Conservation (phyloP, 108 stramenopile species). For the Fragilaria radians region DNA sequence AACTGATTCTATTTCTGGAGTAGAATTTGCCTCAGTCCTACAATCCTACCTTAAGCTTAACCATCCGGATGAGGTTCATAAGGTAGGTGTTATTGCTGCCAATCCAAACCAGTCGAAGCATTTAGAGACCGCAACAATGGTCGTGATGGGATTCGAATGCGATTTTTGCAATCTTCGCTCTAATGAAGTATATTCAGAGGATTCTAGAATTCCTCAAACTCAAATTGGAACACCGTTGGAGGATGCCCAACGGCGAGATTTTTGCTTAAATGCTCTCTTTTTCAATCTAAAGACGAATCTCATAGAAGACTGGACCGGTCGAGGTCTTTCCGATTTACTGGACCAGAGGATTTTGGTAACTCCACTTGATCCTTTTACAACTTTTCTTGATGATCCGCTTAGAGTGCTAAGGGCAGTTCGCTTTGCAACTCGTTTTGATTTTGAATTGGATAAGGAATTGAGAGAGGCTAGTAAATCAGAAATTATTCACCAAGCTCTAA, state of each 20-base stretch:
- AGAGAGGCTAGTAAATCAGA: constrained; percentile 42
- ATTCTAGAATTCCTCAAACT: constrained; percentile 83
- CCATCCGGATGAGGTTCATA: constrained; percentile 8
- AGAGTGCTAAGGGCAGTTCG: constrained; percentile 87
- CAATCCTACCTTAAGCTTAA: constrained; percentile 52
- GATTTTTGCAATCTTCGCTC: constrained; percentile 93
- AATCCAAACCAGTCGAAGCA: constrained; percentile 98
- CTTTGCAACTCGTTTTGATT: constrained; percentile 81
- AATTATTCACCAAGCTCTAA: constrained; percentile 58
- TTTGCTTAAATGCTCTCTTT: constrained; percentile 93
- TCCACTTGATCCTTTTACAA: constrained; percentile 66
- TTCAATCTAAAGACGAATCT: constrained; percentile 76
- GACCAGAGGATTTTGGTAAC: constrained; percentile 56
- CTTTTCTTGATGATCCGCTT: constrained; percentile 90
- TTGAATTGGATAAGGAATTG: constrained; percentile 52
- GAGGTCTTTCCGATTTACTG: constrained; percentile 77
- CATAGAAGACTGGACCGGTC: constrained; percentile 89
- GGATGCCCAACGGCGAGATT: constrained; percentile 91
- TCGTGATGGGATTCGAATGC: constrained; percentile 73
- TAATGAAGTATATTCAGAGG: constrained; percentile 71
- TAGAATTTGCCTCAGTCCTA: constrained; percentile 84
- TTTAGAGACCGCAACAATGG: constrained; percentile 96
- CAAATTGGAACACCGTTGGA: constrained; percentile 86
- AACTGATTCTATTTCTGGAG: constrained; percentile 87
- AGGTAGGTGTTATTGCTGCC: constrained; percentile 84